Percentiles rank a stretch among this genome's conserved stretches.
phyloP scores from a whole-genome alignment of 2,329 filamentous ascomycete genomes.

The Aspergillus sp. region DNA sequence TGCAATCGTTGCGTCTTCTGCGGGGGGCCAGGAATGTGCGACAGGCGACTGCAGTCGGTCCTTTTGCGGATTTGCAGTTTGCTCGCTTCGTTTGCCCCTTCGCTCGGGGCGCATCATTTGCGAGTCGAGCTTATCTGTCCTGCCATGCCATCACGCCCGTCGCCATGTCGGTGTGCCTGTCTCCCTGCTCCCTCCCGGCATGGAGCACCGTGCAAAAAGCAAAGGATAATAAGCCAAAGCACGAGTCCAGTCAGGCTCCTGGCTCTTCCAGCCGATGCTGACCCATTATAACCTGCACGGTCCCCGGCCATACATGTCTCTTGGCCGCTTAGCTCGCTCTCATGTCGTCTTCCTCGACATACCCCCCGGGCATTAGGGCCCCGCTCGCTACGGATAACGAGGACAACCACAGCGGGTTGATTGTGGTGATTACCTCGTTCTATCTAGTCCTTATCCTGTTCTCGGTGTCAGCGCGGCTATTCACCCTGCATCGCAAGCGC shows the following conservation, averaged over 20 bases:
- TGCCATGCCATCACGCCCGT: neutral
- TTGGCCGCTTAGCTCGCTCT: neutral
- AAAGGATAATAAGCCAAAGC: neutral
- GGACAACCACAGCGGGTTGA: conserved; percentile 42
- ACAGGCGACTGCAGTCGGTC: neutral
- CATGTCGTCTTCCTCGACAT: conserved; percentile 1
- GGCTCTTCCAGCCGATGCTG: no score
- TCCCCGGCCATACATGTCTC: neutral
- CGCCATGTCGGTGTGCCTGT: neutral
- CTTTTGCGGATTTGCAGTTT: neutral
- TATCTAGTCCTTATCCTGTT: conserved; percentile 40
- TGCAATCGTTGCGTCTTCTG: neutral
- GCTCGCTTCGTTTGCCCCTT: neutral
- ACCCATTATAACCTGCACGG: neutral
- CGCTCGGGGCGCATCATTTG: neutral
- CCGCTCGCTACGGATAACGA: conserved; percentile 37
- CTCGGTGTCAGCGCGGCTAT: conserved; percentile 41
- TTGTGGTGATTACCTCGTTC: conserved; percentile 42
- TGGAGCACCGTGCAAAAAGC: neutral
- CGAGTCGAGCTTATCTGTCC: neutral
- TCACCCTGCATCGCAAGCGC: conserved; percentile 35
- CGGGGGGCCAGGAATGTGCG: neutral
- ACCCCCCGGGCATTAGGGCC: conserved; percentile 25
- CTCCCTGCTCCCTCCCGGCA: neutral
- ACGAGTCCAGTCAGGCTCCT: neutral